Conservation (phyloP, 2,329 filamentous ascomycete species). For the Xylaria polymorpha region DNA sequence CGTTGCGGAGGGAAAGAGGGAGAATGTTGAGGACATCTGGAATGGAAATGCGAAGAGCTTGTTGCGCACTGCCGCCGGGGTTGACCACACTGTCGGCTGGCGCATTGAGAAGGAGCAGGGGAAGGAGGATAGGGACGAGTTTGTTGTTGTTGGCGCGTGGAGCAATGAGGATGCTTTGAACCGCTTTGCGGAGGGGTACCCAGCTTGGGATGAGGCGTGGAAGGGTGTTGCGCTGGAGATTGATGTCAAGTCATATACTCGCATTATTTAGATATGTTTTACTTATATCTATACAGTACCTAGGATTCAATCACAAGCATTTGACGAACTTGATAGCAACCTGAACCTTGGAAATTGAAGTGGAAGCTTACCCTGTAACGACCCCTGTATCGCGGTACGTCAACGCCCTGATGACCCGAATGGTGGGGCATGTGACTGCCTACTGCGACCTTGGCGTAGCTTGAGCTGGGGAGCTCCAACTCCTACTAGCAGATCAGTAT, state of each 20-base stretch:
- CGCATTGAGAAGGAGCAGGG: slow-evolving; percentile 41
- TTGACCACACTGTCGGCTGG: slow-evolving; percentile 39
- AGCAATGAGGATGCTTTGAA: slow-evolving; percentile 22
- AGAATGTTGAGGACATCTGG: slow-evolving; percentile 33
- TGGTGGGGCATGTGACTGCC: slow-evolving; percentile 17
- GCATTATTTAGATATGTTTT: slow-evolving; percentile 18
- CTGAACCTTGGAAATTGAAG: background rate
- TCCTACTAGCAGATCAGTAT: background rate
- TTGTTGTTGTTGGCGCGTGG: slow-evolving; percentile 39
- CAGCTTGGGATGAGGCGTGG: slow-evolving; percentile 31
- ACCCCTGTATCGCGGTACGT: slow-evolving; percentile 12
- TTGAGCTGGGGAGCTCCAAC: background rate
- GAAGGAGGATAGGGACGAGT: slow-evolving; percentile 34
- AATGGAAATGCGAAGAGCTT: slow-evolving; percentile 7
- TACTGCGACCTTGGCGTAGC: background rate
- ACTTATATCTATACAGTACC: background rate
- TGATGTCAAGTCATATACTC: slow-evolving; percentile 33
- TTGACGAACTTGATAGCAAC: background rate
- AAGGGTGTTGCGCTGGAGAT: slow-evolving; percentile 19
- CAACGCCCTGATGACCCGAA: background rate
- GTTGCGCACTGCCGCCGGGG: slow-evolving; percentile 17
- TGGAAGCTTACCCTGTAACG: background rate
- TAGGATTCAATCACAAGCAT: background rate
- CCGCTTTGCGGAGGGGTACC: slow-evolving; percentile 14
- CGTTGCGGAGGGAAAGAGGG: slow-evolving; percentile 21